Base-by-base conservation (phyloP, 1,284 basidiomycete genomes). In the Bjerkandera adusta region DNA sequence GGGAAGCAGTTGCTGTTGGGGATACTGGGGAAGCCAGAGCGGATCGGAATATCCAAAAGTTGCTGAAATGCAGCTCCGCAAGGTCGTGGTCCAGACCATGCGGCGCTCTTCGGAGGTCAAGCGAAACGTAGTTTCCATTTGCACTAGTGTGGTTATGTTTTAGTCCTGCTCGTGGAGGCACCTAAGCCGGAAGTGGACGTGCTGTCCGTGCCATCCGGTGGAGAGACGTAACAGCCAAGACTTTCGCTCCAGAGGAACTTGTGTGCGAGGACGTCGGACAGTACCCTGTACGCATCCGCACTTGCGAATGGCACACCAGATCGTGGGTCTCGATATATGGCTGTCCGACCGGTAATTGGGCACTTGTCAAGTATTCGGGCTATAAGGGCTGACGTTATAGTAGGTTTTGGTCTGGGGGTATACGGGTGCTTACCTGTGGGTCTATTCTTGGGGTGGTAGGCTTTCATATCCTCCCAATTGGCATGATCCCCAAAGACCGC, bases 261-360 rank as follows among this genome's bases (percentile, higher is more conserved):
- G 56, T 89, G 83, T 11, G 69, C 65, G 18, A 90, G 58, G 3
- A 91, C 53, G 35, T 66, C 67, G 4, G 76, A 80, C 30, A 92
- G 66, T 1, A 73, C 73, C 27, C 74, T 60, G 60, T 79, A 94
- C 10, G 87, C 88, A n/a, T 68, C 65, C 4, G 76, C 60, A 52
- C 84, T 77, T 2, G 89, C 86, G 60, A 80, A 94, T 0, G 91
- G 87, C 2, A 88, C 82, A 7, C 83, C 82, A 0, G 85, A 85
- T 30, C 80, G 71, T 3, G 90, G 89, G 59, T 93, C 90, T 29
- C 78, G 62, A 59, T 93, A 94, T 24, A 70, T 74, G 3, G 84
- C 85, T 12, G 71, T 68, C 36, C 69, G 69, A 0, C 87, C 85
- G 0, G 81, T 87, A 43, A 89, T 76, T 0, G 75, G 75, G 59